Conservation (phyloP, 2,329 filamentous ascomycete genomes). For the Penicillium sp. region DNA sequence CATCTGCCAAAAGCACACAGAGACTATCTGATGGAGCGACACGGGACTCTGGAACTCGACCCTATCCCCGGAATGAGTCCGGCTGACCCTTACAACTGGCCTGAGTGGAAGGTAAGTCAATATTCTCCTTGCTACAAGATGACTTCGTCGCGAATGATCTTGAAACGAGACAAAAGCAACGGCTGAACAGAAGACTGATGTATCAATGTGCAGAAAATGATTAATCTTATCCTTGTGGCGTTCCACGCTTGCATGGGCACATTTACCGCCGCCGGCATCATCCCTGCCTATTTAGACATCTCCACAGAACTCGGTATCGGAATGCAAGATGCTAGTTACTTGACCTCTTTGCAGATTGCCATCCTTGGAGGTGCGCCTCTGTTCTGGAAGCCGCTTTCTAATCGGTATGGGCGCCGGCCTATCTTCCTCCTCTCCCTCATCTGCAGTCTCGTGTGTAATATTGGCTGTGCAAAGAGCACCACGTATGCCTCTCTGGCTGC, state of each 20-base stretch:
- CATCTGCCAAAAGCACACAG: conserved; percentile 32
- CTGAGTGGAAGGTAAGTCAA: conserved; percentile 49
- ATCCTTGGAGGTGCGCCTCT: conserved; percentile 55
- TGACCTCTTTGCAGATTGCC: conserved; percentile 57
- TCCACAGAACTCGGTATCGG: conserved; percentile 51
- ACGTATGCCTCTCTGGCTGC: conserved; percentile 52
- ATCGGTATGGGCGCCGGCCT: conserved; percentile 55
- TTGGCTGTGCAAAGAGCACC: conserved; percentile 54
- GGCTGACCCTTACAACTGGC: conserved; percentile 60
- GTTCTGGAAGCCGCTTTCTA: conserved; percentile 57
- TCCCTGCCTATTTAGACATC: conserved; percentile 57
- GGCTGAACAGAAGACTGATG: conserved; percentile 3
- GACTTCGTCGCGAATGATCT: not conserved
- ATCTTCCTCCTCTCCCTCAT: conserved; percentile 56
- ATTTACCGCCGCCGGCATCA: conserved; percentile 57
- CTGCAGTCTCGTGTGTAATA: conserved; percentile 53
- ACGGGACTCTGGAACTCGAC: conserved; percentile 57
- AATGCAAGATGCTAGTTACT: conserved; percentile 53
- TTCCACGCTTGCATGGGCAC: conserved; percentile 61
- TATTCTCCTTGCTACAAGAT: not conserved
- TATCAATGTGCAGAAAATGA: conserved; percentile 47
- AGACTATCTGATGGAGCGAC: conserved; percentile 54
- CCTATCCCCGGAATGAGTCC: conserved; percentile 53
- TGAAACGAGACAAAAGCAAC: not conserved
- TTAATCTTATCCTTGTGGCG: conserved; percentile 56